Evolutionary conservation across 805 yeast genomes (phyloP).

Genomic region (Blastobotrys chiropterorum): DNA sequence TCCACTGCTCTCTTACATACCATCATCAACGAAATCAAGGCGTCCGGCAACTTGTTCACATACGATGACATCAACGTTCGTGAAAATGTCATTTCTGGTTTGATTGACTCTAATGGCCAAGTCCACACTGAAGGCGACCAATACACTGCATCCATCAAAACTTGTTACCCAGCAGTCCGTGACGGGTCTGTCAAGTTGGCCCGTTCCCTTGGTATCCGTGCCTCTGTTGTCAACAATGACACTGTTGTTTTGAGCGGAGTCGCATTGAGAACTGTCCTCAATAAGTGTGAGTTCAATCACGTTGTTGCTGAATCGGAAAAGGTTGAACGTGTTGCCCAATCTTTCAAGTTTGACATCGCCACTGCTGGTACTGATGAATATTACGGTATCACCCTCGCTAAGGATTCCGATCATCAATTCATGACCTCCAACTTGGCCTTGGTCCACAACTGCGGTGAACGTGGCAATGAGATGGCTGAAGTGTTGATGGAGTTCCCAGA

Average conservation of each 20-base stretch:
- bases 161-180: neutral
- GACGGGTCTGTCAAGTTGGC: neutral
- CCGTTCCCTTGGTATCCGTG: neutral
- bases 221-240: neutral
- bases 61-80: neutral
- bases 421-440: neutral
- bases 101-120: neutral
- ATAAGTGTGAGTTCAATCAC: neutral
- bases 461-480: conserved; percentile 99
- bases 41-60: neutral
- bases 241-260: neutral
- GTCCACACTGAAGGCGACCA: neutral
- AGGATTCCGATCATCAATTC: neutral
- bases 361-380: neutral
- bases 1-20: neutral
- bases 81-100: neutral
- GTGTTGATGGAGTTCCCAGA: conserved; percentile 99
- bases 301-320: neutral
- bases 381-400: neutral
- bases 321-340: neutral
- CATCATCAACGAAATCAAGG: neutral
- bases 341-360: neutral
- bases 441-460: conserved; percentile 52
- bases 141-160: neutral
- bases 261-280: neutral